A percentile compares a stretch with the other conserved stretches of the same genome.
Conservation (phyloP, 176 grass and related monocot species). For the Eragrostis curvula region DNA sequence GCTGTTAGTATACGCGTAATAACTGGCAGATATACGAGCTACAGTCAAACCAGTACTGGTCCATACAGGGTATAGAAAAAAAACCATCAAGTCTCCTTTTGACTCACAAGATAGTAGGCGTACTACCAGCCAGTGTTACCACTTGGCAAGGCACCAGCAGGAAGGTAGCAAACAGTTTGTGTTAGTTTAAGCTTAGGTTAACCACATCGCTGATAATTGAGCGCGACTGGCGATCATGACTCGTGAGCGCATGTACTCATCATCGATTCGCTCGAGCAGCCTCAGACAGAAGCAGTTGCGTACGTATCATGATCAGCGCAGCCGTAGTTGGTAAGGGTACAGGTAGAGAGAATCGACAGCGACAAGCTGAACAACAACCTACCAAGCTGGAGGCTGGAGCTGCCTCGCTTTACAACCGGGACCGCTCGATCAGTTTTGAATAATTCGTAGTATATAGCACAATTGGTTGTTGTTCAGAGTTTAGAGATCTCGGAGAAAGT, state of each 20-base stretch:
- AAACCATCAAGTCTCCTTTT: not conserved
- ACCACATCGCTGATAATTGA: slow-evolving; percentile 6
- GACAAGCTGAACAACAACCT: not conserved
- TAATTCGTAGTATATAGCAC: not conserved
- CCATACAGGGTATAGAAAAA: not conserved
- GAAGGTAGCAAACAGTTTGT: not conserved
- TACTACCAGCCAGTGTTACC: not conserved
- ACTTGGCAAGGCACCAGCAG: not conserved
- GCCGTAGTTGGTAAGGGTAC: slow-evolving; percentile 18
- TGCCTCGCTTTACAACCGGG: slow-evolving; percentile 27
- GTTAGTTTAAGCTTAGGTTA: slow-evolving; percentile 13
- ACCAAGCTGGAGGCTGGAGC: not conserved
- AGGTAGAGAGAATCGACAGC: not conserved
- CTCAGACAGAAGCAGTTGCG: not conserved
- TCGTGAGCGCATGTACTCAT: not conserved
- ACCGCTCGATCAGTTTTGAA: not conserved
- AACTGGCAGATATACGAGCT: not conserved
- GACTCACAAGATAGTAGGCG: not conserved
- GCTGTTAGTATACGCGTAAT: not conserved
- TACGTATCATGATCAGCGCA: not conserved
- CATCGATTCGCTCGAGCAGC: not conserved
- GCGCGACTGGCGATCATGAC: not conserved
- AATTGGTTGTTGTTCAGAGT: not conserved
- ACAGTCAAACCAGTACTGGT: not conserved
- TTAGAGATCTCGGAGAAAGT: not conserved